Conservation (phyloP, 139 green algal species). For the Trebouxia sp. region DNA sequence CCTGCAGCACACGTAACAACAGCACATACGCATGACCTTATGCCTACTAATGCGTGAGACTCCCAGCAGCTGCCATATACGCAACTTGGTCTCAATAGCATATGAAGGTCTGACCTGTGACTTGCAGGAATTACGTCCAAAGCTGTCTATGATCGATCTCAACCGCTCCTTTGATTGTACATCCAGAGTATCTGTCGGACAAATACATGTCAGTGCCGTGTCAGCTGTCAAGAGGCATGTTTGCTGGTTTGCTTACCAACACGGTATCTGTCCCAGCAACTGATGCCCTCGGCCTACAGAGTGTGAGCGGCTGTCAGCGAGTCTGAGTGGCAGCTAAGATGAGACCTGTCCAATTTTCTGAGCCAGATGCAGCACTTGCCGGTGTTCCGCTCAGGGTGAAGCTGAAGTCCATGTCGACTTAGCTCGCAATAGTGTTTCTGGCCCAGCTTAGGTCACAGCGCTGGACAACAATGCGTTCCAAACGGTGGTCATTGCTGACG, state of each 20-base stretch:
- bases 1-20: conserved; percentile 44
- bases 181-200: conserved; percentile 2
- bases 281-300: background rate
- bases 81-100: background rate
- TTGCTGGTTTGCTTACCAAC: conserved; percentile 30
- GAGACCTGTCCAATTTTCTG: too few relatives aligned
- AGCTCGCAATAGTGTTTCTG: too few relatives aligned
- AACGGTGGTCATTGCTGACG: too few relatives aligned
- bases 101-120: background rate
- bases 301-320: too few relatives aligned
- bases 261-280: conserved; percentile 1
- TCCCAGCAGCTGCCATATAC: too few relatives aligned
- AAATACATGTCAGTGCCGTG: too few relatives aligned
- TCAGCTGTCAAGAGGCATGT: too few relatives aligned
- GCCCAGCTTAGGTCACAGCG: too few relatives aligned
- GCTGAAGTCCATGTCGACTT: conserved; percentile 7
- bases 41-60: too few relatives aligned
- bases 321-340: too few relatives aligned
- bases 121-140: conserved; percentile 7
- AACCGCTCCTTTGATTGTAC: conserved; percentile 6
- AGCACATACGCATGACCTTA: too few relatives aligned
- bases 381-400: background rate
- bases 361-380: background rate
- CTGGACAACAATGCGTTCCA: too few relatives aligned
- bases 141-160: conserved; percentile 13